A percentile compares a stretch with the other conserved stretches of the same genome.
phyloP scores from a whole-genome alignment of 208 protist genomes.

The Leishmania turanica region DNA sequence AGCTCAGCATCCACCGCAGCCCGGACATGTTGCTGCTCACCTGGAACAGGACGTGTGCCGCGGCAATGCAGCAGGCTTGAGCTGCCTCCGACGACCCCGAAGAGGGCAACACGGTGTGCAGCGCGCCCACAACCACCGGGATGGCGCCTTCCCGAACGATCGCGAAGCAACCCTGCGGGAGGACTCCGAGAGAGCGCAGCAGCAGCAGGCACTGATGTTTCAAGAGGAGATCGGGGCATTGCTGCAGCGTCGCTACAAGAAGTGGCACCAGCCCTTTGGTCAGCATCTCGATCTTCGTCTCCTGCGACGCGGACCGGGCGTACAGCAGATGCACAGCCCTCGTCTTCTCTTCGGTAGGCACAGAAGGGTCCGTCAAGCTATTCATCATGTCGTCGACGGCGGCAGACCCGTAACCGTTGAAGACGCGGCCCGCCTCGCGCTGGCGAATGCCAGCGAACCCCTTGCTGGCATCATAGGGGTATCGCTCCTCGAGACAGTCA shows the following conservation, averaged over 20 bases:
- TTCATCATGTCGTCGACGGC: conserved; percentile 46
- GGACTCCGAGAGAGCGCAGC: conserved; percentile 69
- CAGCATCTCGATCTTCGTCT: conserved; percentile 74
- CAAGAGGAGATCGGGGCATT: conserved; percentile 35
- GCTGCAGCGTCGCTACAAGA: conserved; percentile 44
- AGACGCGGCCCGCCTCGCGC: conserved; percentile 65
- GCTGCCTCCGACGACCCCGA: conserved; percentile 34
- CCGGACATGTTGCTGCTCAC: conserved; percentile 64
- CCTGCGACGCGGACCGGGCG: conserved; percentile 73
- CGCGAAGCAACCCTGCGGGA: conserved; percentile 77
- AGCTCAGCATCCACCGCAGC: conserved; percentile 67
- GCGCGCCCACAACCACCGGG: conserved; percentile 36
- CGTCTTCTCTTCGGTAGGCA: conserved; percentile 47
- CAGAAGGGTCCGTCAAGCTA: conserved; percentile 57
- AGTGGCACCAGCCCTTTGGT: conserved; percentile 56
- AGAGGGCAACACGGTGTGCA: conserved; percentile 8
- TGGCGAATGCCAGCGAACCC: conserved; percentile 65
- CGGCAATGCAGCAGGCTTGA: conserved; percentile 25
- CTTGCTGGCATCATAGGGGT: conserved; percentile 80
- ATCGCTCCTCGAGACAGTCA: conserved; percentile 80
- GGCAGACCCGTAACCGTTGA: conserved; percentile 50
- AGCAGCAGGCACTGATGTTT: conserved; percentile 67
- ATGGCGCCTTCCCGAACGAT: conserved; percentile 64
- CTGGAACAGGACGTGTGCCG: conserved; percentile 56
- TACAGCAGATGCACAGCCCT: conserved; percentile 69